Base-by-base conservation (phyloP, 179 eudicot species). In the Monotropa hypopitys region DNA sequence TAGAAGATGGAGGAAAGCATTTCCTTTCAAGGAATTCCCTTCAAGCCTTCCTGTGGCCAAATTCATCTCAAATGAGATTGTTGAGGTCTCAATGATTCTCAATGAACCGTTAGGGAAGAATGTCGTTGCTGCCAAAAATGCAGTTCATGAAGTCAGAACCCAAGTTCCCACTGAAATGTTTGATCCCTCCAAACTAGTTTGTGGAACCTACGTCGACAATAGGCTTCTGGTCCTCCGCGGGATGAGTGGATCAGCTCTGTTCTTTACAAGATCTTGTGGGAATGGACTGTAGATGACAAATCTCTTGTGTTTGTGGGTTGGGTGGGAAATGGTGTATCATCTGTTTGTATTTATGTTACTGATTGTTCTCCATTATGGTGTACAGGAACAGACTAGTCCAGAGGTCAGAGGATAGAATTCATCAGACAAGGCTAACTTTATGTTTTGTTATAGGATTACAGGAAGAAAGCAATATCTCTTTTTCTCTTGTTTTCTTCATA, bases 161-260 rank as follows among this genome's bases (percentile, higher is more conserved):
- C 96, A 93, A 75, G 78, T 93, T 72, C 97, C 99, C 5, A 93
- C 98, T 1, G 99, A 96, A 82, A 85, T 91, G 86, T 96, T 93
- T 80, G 99, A 96, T 85, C 72, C 90, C 78, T 90, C 99, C 0
- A 91, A 91, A 74, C 57, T 96, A 30, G 97, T 96, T 8, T 93
- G 98, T 74, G 99, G 98, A 42, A 96, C 99, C 13, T 96, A 90
- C 45, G 85, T 96, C 5, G 99, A 96, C 80, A 79, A 91, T 70
- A 86, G 99, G 81, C 78, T 96, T 78, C 89, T 96, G 67, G 88
- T 96, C 21, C 88, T 93, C 65, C 88, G 96, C 1, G 84, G 91
- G 77, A 89, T 91, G 73, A 90, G 87, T 82, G 99, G 99, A 28
- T 93, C 99, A 3, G 99, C 99, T 1, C 88, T 96, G 67, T 53